Base-by-base conservation (phyloP, 1,284 basidiomycete species). In the Thelephora terrestris region DNA sequence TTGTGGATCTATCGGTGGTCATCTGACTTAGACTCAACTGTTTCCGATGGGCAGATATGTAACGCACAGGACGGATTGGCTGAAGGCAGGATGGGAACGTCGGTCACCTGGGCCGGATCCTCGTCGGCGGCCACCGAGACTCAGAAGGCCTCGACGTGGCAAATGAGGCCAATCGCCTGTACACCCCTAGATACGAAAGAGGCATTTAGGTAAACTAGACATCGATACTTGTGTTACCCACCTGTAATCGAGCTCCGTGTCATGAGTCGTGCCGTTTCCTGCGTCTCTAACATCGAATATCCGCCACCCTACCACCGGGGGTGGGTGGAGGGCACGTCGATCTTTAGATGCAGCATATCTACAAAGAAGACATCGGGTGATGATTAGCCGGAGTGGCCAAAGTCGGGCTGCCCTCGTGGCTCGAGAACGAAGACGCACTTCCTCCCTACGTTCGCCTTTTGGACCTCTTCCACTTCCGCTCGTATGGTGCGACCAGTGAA, bases 301-400 rank as follows among this genome's bases (percentile, higher is more conserved):
- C n/a, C 59, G 58, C 20, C 68, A 55, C 25, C 58, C 56, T 1
- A 69, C 64, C 34, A 71, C 68, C 2, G 70, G 70, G 1, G 70
- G 70, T 6, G 70, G 70, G 49, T 71, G 67, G 23, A 69, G 59
- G 2, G 68, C 67, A 18, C 69, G 56, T n/a, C 68, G 60, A 52
- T 71, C 69, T 25, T 67, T 64, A 48, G 62, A 62, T 0, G 68
- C 68, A 51, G 39, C 39, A 16, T 67, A 71, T 52, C 69, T 71
- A 40, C 18, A 40, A 23, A 43, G 24, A 27, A 10, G n/a, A n/a
- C n/a, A 32, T 37, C n/a, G 24, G 20, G 27, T 49, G 43, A 32
- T 16, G 18, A 14, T 23, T 20, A 42, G 20, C 21, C n/a, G 12
- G 21, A 16, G 16, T 42, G 16, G n/a, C 20, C n/a, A 5, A 32